Evolutionary conservation across 1,139 yeast genomes (phyloP).

Genomic region (Suhomyces terraborum): DNA sequence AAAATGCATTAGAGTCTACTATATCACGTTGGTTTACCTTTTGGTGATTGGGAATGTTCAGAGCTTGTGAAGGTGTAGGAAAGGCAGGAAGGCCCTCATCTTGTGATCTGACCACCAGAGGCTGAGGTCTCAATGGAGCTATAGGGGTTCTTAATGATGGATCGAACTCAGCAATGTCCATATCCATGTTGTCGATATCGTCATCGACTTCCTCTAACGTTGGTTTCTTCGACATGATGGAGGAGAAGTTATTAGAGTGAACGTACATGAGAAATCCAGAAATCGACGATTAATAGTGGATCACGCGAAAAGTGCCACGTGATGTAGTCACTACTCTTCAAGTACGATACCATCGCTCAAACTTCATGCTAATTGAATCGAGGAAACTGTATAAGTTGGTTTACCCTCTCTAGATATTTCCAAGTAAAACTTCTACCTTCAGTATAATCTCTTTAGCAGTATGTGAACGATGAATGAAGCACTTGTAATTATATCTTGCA

Average conservation of each 20-base stretch:
- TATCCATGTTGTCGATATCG: slow-evolving; percentile 88
- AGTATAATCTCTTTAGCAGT: no score
- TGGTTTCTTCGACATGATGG: slow-evolving; percentile 58
- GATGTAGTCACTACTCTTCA: no score
- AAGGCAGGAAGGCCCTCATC: slow-evolving; percentile 30
- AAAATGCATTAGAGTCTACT: slow-evolving; percentile 40
- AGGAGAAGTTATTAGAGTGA: neutral
- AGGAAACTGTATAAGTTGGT: no score
- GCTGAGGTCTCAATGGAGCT: slow-evolving; percentile 65
- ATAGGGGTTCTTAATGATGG: slow-evolving; percentile 68
- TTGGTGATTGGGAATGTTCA: slow-evolving; percentile 7
- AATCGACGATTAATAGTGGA: slow-evolving; percentile 1
- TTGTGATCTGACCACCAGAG: slow-evolving; percentile 64
- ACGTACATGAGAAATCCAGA: neutral
- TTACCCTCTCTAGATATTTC: no score
- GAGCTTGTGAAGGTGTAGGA: slow-evolving; percentile 29
- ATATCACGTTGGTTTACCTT: slow-evolving; percentile 25
- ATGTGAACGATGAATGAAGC: no score
- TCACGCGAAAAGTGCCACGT: slow-evolving; percentile 5
- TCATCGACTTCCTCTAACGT: slow-evolving; percentile 81
- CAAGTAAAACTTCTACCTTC: no score
- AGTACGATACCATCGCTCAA: no score
- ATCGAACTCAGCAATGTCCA: slow-evolving; percentile 91
- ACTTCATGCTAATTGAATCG: no score
- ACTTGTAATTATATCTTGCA: no score